These are phyloP conservation scores for Thelonectria discophora DNA, from an alignment of 2,329 filamentous ascomycete genomes.

Conservation along the genomic window DNA sequence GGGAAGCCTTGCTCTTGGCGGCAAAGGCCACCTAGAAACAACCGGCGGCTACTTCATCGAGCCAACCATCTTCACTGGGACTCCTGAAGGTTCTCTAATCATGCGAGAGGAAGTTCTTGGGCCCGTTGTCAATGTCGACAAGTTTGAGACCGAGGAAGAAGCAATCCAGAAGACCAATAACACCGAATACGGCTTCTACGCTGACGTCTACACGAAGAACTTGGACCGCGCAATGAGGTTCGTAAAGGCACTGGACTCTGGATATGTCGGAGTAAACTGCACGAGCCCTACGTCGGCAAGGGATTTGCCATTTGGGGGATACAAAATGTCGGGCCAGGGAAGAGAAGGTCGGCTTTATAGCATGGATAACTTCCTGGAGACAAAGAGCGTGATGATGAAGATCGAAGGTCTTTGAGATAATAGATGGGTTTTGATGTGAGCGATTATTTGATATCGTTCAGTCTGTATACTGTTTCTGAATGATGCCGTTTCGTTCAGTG, in stretches of 20 bases:
- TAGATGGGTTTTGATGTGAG: not conserved
- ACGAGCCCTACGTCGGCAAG: conserved; percentile 34
- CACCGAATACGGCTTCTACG: conserved; percentile 64
- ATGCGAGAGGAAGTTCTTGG: conserved; percentile 72
- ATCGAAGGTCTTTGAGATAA: conserved; percentile 10
- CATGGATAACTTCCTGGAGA: conserved; percentile 35
- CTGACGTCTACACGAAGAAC: conserved; percentile 65
- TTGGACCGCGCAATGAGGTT: conserved; percentile 56
- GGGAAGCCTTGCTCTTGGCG: conserved; percentile 19
- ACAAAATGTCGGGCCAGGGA: conserved; percentile 27
- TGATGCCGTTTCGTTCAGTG: too few relatives aligned
- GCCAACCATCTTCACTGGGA: conserved; percentile 35
- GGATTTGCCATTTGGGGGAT: conserved; percentile 33
- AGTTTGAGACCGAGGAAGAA: conserved; percentile 48
- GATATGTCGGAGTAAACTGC: conserved; percentile 67
- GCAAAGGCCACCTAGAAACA: conserved; percentile 17
- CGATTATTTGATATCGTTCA: too few relatives aligned
- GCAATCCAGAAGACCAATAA: conserved; percentile 49
- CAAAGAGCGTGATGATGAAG: conserved; percentile 36
- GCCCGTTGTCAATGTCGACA: conserved; percentile 67
- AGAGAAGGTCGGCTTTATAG: conserved; percentile 29
- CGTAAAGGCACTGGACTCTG: conserved; percentile 64
- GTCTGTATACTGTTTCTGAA: too few relatives aligned
- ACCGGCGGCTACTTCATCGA: conserved; percentile 29
- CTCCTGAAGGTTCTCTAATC: conserved; percentile 50